Conservation (phyloP, 768 basidiomycete species). For the Phanerodontia chrysosporium region DNA sequence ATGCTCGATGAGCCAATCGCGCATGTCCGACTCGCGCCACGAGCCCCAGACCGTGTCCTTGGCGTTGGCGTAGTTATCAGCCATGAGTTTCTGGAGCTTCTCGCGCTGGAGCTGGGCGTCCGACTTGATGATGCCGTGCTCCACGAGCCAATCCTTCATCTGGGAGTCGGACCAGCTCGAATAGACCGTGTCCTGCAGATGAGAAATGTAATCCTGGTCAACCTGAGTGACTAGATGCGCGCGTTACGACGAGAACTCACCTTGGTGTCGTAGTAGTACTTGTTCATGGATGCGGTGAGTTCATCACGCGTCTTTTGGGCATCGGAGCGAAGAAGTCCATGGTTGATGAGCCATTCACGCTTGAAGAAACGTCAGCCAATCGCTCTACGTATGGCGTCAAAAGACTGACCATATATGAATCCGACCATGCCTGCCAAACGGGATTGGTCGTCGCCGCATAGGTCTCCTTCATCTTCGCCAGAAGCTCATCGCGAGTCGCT, state of each 20-base stretch:
- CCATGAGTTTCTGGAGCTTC: conserved; percentile 71
- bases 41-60: conserved; percentile 57
- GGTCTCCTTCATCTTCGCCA: conserved; percentile 61
- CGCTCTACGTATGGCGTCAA: too few species aligned
- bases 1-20: conserved; percentile 69
- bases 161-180: conserved; percentile 67
- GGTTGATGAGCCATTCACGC: conserved; percentile 79
- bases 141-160: conserved; percentile 59
- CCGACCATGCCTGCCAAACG: conserved; percentile 83
- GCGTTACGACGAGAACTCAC: background rate
- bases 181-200: conserved; percentile 45
- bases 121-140: conserved; percentile 69
- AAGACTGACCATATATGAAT: conserved; percentile 67
- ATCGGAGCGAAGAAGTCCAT: conserved; percentile 62
- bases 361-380: conserved; percentile 21
- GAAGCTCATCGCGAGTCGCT: conserved; percentile 62
- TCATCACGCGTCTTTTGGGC: conserved; percentile 52
- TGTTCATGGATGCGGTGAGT: conserved; percentile 62
- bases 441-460: conserved; percentile 62
- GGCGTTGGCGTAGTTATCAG: conserved; percentile 63
- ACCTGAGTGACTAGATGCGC: background rate
- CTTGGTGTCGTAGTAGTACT: conserved; percentile 63
- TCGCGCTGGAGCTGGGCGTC: conserved; percentile 55
- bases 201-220: background rate
- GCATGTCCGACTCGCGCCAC: conserved; percentile 75